These are phyloP conservation scores for Heliosperma pusillum DNA, from an alignment of 148 eudicot species.

Conservation along the genomic window DNA sequence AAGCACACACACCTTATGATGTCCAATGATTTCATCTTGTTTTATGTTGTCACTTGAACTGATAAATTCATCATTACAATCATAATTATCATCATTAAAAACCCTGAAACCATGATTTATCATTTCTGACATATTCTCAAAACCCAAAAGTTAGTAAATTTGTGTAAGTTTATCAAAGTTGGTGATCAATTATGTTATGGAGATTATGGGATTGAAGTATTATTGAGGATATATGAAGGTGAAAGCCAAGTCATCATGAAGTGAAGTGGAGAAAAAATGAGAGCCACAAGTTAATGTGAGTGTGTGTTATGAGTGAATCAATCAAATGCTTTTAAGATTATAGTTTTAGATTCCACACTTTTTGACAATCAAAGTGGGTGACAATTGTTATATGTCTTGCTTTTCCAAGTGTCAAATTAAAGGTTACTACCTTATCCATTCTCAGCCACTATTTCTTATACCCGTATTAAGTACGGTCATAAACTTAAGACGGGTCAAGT, in stretches of 20 bases:
- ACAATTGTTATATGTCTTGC: slow-evolving; percentile 25
- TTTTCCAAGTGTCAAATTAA: not conserved
- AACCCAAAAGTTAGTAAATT: not conserved
- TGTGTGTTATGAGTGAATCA: slow-evolving; percentile 29
- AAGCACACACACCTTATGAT: slow-evolving; percentile 26
- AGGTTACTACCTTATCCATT: too few species aligned
- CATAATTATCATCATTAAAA: slow-evolving; percentile 30
- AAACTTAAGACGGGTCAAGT: too few species aligned
- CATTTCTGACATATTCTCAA: slow-evolving; percentile 35
- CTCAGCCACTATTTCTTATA: too few species aligned
- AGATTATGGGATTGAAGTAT: slow-evolving; percentile 4
- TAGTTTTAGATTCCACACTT: slow-evolving; percentile 28
- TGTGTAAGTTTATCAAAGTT: not conserved
- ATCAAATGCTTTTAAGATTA: slow-evolving; percentile 24
- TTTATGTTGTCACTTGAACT: slow-evolving; percentile 23
- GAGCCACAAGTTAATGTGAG: slow-evolving; percentile 68
- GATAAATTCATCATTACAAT: slow-evolving; percentile 22
- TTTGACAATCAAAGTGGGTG: slow-evolving; percentile 12
- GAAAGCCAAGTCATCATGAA: slow-evolving; percentile 48
- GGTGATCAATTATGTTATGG: not conserved
- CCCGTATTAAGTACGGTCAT: too few species aligned
- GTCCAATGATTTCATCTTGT: slow-evolving; percentile 23
- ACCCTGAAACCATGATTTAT: slow-evolving; percentile 53
- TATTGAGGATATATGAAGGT: slow-evolving; percentile 15
- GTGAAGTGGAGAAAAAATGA: slow-evolving; percentile 22